phyloP scores from a whole-genome alignment of 306 rosid species.

The Luffa aegyptiaca region DNA sequence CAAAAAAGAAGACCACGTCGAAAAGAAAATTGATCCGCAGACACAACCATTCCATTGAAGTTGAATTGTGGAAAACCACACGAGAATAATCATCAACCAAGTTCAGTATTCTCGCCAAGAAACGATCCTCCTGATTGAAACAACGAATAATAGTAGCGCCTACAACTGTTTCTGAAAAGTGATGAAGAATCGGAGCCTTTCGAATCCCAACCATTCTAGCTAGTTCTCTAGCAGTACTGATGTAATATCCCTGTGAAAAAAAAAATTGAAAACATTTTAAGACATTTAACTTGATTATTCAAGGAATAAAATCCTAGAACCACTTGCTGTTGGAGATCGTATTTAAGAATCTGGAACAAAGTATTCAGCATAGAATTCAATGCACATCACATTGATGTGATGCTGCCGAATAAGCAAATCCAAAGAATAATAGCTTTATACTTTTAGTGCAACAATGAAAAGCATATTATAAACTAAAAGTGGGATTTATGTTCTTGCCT shows the following conservation, averaged over 20 bases:
- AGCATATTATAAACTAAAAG: background rate
- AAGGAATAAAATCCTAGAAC: background rate
- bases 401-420: background rate
- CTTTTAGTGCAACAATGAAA: background rate
- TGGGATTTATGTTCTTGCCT: slow-evolving; percentile 27
- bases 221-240: slow-evolving; percentile 68
- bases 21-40: slow-evolving; percentile 69
- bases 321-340: background rate
- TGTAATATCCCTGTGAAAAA: slow-evolving; percentile 65
- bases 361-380: background rate
- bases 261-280: background rate
- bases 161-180: slow-evolving; percentile 62
- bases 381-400: background rate
- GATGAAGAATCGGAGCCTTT: slow-evolving; percentile 76
- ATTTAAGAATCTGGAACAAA: background rate
- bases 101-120: slow-evolving; percentile 28
- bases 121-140: slow-evolving; percentile 54
- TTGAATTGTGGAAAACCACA: slow-evolving; percentile 62
- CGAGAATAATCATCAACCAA: slow-evolving; percentile 61
- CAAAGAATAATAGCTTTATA: background rate
- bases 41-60: slow-evolving; percentile 83
- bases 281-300: background rate
- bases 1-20: slow-evolving; percentile 52
- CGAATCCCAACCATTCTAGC: slow-evolving; percentile 78
- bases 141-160: slow-evolving; percentile 66